Percentiles rank a stretch among this genome's conserved stretches.
phyloP scores from a whole-genome alignment of 371 early-diverging fungal species.

The Globomyces sp. region DNA sequence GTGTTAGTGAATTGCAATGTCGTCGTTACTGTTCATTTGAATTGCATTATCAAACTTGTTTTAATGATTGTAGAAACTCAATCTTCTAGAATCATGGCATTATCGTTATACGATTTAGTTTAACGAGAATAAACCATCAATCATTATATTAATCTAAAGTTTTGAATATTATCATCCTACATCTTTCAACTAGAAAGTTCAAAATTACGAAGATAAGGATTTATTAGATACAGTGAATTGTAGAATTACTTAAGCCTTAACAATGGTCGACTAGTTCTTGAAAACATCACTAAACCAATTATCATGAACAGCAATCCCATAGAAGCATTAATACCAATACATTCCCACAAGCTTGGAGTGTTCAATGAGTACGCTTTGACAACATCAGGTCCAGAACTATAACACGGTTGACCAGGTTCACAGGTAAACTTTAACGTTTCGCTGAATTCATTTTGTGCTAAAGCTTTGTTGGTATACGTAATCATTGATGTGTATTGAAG shows the following conservation, averaged over 20 bases:
- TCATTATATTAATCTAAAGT: too few species aligned
- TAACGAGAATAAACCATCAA: too few species aligned
- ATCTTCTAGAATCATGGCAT: too few species aligned
- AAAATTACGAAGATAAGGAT: too few species aligned
- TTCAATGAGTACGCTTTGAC: constrained; percentile 14
- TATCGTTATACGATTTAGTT: too few species aligned
- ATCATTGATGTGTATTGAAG: constrained; percentile 44
- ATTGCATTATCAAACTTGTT: too few species aligned
- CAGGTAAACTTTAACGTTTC: constrained; percentile 7
- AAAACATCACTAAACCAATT: constrained; percentile 16
- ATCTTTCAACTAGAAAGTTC: too few species aligned
- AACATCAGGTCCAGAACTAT: constrained; percentile 5
- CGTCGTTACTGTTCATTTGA: too few species aligned
- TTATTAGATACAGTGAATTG: not conserved
- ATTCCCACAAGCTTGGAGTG: constrained; percentile 16
- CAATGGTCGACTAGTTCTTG: not conserved
- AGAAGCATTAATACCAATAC: constrained; percentile 16
- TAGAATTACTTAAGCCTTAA: constrained; percentile 14
- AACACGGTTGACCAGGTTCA: constrained; percentile 1
- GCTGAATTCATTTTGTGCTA: constrained; percentile 29
- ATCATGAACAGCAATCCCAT: constrained; percentile 24
- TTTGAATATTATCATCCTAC: too few species aligned
- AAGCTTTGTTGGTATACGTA: constrained; percentile 37
- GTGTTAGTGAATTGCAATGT: too few species aligned
- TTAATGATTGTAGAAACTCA: too few species aligned